Evolutionary conservation across 2,329 filamentous ascomycete genomes (phyloP).

Genomic region (Exophiala phaeomuriformis): DNA sequence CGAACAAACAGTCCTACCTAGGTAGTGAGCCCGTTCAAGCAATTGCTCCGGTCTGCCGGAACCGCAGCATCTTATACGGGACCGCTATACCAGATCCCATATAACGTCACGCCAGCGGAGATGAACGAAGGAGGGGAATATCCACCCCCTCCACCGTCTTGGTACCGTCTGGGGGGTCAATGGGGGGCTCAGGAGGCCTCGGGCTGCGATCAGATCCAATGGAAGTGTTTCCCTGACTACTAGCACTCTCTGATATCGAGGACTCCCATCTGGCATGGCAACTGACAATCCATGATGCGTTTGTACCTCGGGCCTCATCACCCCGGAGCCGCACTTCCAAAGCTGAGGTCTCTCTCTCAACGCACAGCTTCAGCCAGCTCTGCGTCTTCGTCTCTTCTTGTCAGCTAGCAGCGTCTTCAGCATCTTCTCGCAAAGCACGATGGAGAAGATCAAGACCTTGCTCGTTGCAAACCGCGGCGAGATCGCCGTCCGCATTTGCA

Average conservation of each 20-base stretch:
- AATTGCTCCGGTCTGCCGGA: neutral
- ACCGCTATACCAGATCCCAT: slow-evolving; percentile 1
- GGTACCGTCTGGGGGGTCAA: neutral
- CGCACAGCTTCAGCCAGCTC: neutral
- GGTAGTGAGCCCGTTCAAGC: neutral
- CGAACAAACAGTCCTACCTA: neutral
- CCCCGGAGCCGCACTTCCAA: no score
- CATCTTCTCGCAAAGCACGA: slow-evolving; percentile 1
- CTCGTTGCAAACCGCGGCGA: slow-evolving; percentile 56
- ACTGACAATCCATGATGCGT: neutral
- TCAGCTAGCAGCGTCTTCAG: neutral
- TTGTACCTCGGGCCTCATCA: no score
- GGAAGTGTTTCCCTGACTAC: neutral
- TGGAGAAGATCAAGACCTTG: slow-evolving; percentile 43
- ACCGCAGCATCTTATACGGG: neutral
- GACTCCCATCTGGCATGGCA: neutral
- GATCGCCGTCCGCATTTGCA: slow-evolving; percentile 49
- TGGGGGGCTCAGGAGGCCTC: neutral
- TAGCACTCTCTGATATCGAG: neutral
- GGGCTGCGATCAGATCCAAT: slow-evolving; percentile 5
- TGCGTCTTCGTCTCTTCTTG: neutral
- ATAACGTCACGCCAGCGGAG: slow-evolving; percentile 16
- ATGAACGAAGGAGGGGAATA: slow-evolving; percentile 10
- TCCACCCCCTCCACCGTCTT: slow-evolving; percentile 1
- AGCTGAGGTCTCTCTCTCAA: no score